These are phyloP conservation scores for Rhizopogon vulgaris DNA, from an alignment of 768 basidiomycete genomes.

Conservation along the genomic window DNA sequence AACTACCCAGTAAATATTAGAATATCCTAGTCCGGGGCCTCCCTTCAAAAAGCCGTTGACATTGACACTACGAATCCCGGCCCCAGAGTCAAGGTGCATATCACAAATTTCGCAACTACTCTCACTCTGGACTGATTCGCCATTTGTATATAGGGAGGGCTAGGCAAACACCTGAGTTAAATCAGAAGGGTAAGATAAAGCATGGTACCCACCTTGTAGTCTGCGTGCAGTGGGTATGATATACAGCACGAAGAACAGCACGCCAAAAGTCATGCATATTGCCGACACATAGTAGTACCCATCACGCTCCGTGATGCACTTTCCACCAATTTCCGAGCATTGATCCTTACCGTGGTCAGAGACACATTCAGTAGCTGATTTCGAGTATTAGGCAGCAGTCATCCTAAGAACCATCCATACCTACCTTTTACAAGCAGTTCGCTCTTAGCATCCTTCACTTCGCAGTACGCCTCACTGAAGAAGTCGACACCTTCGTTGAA, in stretches of 20 bases:
- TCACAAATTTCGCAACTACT: background rate
- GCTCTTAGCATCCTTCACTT: slow-evolving; percentile 52
- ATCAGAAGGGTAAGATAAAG: background rate
- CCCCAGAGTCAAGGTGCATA: background rate
- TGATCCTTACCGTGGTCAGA: slow-evolving; percentile 83
- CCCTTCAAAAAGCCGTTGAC: too few relatives aligned
- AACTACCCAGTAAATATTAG: background rate
- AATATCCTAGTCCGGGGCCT: background rate
- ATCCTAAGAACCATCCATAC: slow-evolving; percentile 5
- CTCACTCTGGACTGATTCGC: slow-evolving; percentile 46
- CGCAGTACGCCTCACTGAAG: slow-evolving; percentile 81
- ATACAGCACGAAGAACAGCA: slow-evolving; percentile 63
- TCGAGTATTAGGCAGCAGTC: slow-evolving; percentile 6
- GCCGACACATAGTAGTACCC: slow-evolving; percentile 86
- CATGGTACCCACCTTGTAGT: slow-evolving; percentile 66
- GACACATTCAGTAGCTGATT: slow-evolving; percentile 77
- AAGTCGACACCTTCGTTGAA: slow-evolving; percentile 66
- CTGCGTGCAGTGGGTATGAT: slow-evolving; percentile 80
- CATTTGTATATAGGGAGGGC: slow-evolving; percentile 66
- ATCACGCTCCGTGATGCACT: slow-evolving; percentile 79
- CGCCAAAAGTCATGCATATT: slow-evolving; percentile 76
- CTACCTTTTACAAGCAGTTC: slow-evolving; percentile 52
- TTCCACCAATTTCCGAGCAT: slow-evolving; percentile 71
- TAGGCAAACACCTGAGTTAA: slow-evolving; percentile 21
- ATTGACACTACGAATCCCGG: too few relatives aligned